Conservation (phyloP, 78 protist species). For the Pigoraptor vietnamica region DNA sequence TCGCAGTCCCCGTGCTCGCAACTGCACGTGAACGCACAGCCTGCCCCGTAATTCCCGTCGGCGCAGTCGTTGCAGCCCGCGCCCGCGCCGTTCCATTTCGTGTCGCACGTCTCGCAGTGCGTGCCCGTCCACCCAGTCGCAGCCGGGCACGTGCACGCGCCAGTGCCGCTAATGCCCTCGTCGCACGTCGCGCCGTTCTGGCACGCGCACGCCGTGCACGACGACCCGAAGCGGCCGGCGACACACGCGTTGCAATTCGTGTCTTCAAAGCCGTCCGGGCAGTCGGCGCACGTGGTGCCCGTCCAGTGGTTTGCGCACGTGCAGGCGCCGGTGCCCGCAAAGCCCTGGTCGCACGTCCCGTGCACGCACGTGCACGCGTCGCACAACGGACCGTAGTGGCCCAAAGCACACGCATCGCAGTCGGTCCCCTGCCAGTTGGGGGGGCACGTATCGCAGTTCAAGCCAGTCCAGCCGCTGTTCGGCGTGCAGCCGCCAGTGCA, state of each 20-base stretch:
- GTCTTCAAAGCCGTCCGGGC: too few species aligned
- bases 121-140: too few species aligned
- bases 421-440: too few species aligned
- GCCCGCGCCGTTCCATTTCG: background rate
- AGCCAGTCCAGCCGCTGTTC: too few species aligned
- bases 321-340: background rate
- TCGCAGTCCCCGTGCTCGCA: background rate
- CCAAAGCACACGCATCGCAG: too few species aligned
- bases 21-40: background rate
- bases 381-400: too few species aligned
- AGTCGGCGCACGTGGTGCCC: too few species aligned
- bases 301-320: background rate
- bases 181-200: background rate
- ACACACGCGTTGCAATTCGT: background rate
- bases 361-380: too few species aligned
- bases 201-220: background rate
- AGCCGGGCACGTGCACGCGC: background rate
- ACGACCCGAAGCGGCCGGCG: background rate
- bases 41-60: background rate
- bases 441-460: too few species aligned
- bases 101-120: background rate
- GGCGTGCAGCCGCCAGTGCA: too few species aligned
- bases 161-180: background rate
- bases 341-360: background rate
- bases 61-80: background rate